A percentile compares a stretch with the other conserved stretches of the same genome.
Evolutionary conservation across 1,284 basidiomycete genomes (phyloP).

Genomic region (Sanghuangporus weigelae): DNA sequence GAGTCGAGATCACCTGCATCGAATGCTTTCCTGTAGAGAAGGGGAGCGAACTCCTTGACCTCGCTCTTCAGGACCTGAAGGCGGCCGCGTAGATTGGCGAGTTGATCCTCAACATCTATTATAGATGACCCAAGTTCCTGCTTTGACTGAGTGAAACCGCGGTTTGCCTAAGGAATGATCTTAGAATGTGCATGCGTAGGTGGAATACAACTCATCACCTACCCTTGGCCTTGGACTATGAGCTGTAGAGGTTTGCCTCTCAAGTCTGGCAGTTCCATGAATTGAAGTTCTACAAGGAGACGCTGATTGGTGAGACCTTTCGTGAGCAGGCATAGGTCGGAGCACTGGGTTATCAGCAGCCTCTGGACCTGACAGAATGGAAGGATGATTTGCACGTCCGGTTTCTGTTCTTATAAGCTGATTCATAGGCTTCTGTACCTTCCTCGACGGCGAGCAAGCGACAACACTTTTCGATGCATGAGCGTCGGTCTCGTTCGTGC

Average conservation of each 20-base stretch:
- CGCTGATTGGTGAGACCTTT: background rate
- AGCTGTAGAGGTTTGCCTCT: background rate
- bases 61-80: conserved; percentile 8
- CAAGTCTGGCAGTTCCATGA: background rate
- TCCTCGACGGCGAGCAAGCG: too few relatives aligned
- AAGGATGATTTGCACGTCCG: too few relatives aligned
- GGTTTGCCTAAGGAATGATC: background rate
- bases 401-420: too few relatives aligned
- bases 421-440: too few relatives aligned
- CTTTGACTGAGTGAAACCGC: conserved; percentile 2
- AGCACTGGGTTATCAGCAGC: too few relatives aligned
- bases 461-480: too few relatives aligned
- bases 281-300: background rate
- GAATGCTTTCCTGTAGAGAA: conserved; percentile 12
- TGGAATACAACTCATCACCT: background rate
- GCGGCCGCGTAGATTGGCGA: background rate
- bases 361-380: too few relatives aligned
- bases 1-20: background rate
- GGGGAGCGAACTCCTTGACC: conserved; percentile 10
- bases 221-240: background rate
- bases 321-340: too few relatives aligned
- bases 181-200: background rate
- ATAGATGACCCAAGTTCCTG: conserved; percentile 7
- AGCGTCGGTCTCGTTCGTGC: too few relatives aligned
- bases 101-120: background rate